A percentile compares a stretch with the other conserved stretches of the same genome.
Evolutionary conservation across 345 rosid genomes (phyloP).

Genomic region (Geranium rotundifolium): DNA sequence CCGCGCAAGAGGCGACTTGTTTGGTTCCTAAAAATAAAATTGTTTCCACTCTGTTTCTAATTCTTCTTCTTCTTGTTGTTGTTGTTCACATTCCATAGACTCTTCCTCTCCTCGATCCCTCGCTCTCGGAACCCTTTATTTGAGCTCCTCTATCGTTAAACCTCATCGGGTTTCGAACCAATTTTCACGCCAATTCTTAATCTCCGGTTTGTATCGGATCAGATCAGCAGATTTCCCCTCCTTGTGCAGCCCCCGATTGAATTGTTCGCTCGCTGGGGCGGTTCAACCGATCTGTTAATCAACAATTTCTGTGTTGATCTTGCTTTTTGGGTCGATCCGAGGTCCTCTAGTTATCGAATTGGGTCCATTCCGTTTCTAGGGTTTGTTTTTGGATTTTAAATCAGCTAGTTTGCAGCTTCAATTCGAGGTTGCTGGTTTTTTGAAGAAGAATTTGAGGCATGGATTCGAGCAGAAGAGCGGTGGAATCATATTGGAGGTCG

Average conservation of each 20-base stretch:
- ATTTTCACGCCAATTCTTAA: not conserved
- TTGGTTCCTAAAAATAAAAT: not conserved
- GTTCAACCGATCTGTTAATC: not conserved
- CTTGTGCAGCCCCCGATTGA: not conserved
- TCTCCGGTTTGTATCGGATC: not conserved
- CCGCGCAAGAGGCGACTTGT: not conserved
- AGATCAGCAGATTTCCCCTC: not conserved
- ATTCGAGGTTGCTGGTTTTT: not conserved
- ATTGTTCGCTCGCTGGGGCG: not conserved
- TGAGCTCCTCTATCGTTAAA: too few relatives aligned
- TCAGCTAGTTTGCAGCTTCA: too few relatives aligned
- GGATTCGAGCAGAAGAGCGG: constrained; percentile 99
- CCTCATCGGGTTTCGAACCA: not conserved
- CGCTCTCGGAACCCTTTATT: not conserved
- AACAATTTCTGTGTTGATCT: not conserved
- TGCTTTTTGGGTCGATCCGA: not conserved
- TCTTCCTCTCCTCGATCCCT: not conserved
- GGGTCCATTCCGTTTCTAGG: not conserved
- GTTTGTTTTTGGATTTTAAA: not conserved
- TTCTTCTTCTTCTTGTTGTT: too few relatives aligned
- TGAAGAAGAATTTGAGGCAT: constrained; percentile 15
- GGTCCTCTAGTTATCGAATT: not conserved
- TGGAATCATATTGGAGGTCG: constrained; percentile 97
- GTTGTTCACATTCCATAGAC: not conserved
- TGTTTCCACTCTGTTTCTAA: not conserved